Evolutionary conservation across 352 stramenopile species (phyloP), one percentile per base, ranked within the genome.

Genomic region (Phytophthora pinifolia): DNA sequence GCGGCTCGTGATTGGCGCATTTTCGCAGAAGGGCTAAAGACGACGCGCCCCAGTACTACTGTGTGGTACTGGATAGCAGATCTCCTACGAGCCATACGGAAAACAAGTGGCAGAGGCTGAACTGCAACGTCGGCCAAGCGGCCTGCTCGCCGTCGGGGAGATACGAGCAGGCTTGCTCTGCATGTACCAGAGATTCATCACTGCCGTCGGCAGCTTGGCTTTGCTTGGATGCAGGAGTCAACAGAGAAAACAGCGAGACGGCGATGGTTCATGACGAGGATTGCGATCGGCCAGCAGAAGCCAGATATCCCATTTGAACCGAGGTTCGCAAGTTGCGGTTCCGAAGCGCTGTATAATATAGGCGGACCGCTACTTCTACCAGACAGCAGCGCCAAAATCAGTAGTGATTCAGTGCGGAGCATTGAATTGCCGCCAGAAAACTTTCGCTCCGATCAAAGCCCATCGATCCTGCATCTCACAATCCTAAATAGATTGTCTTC

Each of bases 21-120:
- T 54, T 43, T 58, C 39, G 46, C 39, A 55, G 32, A 64, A 52
- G 41, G 55, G 55, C 47, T 51, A 56, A 63, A 59, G 55, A 57
- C 51, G 55, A 62, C 52, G 59, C 58, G 53, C 29, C 14, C 25
- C 5, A 12, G 50, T 62, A 36, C 49, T 36, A 62, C 62, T 59
- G 34, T 62, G 9, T 17, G 12, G 25, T 29, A 29, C 25, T 29
- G 25, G 25, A 29, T 29, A 29, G 5, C 25, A 2, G 25, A 29
- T 29, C 25, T 29, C 25, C 25, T 29, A 29, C 7, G 25, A 29
- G 4, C 4, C 1, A 2, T 7, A 29, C 5, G 25, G 25, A 29
- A 29, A 29, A 29, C 25, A 29, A 29, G 25, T 29, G 25, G 25
- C 25, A 29, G 6, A 29, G 22, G 22, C 34, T 62, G 51, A 66